A percentile compares a stretch with the other conserved stretches of the same genome.
phyloP scores from a whole-genome alignment of 805 yeast species.

The Nakazawaea ishiwadae region DNA sequence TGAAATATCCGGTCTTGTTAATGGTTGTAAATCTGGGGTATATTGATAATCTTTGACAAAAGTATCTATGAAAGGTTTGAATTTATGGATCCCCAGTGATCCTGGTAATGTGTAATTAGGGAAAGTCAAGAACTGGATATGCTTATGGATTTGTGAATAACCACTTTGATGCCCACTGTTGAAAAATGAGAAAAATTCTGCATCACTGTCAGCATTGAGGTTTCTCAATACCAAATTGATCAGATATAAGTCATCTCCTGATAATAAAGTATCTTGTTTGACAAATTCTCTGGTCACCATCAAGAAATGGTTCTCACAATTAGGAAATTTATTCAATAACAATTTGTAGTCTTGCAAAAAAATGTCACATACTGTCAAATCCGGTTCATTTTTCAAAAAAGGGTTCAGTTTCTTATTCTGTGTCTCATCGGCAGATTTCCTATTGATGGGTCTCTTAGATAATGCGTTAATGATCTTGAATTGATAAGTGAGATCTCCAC shows the following conservation, averaged over 20 bases:
- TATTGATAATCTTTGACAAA: background rate
- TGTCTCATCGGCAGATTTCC: constrained; percentile 17
- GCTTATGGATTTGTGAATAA: constrained; percentile 94
- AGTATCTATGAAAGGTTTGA: constrained; percentile 6
- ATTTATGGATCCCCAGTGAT: too few species aligned
- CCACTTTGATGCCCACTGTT: constrained; percentile 88
- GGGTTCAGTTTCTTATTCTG: constrained; percentile 49
- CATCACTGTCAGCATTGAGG: constrained; percentile 35
- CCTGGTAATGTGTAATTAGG: too few species aligned
- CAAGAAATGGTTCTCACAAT: constrained; percentile 73
- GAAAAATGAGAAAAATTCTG: constrained; percentile 70
- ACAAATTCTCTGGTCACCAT: constrained; percentile 72
- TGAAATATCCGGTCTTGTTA: constrained; percentile 55
- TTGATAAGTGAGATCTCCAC: constrained; percentile 17
- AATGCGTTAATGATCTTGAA: constrained; percentile 28
- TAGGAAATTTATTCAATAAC: constrained; percentile 84
- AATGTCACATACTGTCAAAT: constrained; percentile 53
- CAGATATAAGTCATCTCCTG: constrained; percentile 62
- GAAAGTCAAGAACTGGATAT: constrained; percentile 75
- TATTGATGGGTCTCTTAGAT: constrained; percentile 28
- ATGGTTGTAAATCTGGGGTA: constrained; percentile 34
- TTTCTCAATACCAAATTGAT: constrained; percentile 49
- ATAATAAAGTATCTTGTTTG: constrained; percentile 67
- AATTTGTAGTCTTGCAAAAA: constrained; percentile 53
- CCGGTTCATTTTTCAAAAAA: constrained; percentile 76